Percentiles rank a stretch among this genome's conserved stretches.
Conservation (phyloP, 495 filamentous ascomycete genomes). For the Trichoderma parareesei region DNA sequence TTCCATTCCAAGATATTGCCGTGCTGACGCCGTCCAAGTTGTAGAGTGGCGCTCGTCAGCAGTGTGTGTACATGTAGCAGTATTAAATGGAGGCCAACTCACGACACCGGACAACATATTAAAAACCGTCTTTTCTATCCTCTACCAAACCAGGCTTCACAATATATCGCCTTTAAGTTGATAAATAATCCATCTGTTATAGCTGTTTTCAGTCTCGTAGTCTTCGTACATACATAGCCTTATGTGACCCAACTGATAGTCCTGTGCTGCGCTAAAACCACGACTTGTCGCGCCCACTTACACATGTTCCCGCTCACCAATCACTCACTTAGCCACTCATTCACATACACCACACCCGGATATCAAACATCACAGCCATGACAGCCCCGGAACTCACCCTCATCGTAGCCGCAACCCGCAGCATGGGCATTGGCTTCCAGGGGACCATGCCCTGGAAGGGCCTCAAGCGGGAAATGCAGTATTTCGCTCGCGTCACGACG, state of each 20-base stretch:
- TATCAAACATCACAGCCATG: slow-evolving; percentile 17
- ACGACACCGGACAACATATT: too few relatives aligned
- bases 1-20: slow-evolving; percentile 29
- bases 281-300: not conserved
- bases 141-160: too few relatives aligned
- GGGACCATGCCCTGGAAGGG: slow-evolving; percentile 83
- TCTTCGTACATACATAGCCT: not conserved
- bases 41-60: not conserved
- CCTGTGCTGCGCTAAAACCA: not conserved
- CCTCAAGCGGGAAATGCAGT: slow-evolving; percentile 82
- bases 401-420: slow-evolving; percentile 66
- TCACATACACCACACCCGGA: not conserved
- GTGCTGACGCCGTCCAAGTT: slow-evolving; percentile 25
- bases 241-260: not conserved
- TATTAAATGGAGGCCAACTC: too few relatives aligned
- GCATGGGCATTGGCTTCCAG: slow-evolving; percentile 77
- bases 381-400: slow-evolving; percentile 53
- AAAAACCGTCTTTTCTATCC: too few relatives aligned
- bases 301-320: not conserved
- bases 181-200: too few relatives aligned
- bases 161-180: too few relatives aligned
- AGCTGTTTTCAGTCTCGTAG: not conserved
- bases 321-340: not conserved
- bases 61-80: too few relatives aligned
- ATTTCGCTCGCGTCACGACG: slow-evolving; percentile 87